phyloP scores from a whole-genome alignment of 495 filamentous ascomycete genomes.

The Hypoxylon fragiforme region DNA sequence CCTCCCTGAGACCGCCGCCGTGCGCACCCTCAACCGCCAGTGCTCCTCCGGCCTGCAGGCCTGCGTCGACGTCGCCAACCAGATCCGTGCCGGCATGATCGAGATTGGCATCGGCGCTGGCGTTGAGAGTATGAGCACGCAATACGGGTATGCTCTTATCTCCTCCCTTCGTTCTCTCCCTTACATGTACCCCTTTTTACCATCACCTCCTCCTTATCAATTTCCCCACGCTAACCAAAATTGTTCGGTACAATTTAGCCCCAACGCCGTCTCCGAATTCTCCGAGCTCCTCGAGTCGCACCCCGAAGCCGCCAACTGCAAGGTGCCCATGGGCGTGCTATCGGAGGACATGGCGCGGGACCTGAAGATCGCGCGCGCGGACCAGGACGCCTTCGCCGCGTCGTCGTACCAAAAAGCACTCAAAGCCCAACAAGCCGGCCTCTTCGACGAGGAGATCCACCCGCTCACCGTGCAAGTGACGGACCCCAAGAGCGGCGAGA shows the following conservation, averaged over 20 bases:
- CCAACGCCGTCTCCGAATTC: slow-evolving; percentile 90
- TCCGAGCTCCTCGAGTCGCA: slow-evolving; percentile 85
- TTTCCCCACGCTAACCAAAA: background rate
- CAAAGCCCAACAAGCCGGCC: slow-evolving; percentile 81
- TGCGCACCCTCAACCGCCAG: slow-evolving; percentile 87
- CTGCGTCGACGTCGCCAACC: slow-evolving; percentile 89
- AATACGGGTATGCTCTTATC: slow-evolving; percentile 81
- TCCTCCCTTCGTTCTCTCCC: no score
- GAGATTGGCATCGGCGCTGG: slow-evolving; percentile 93
- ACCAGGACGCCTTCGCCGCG: slow-evolving; percentile 90
- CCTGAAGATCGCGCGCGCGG: slow-evolving; percentile 66
- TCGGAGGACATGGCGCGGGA: slow-evolving; percentile 96
- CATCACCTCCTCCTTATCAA: background rate
- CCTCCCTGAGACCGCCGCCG: slow-evolving; percentile 79
- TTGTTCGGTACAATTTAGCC: slow-evolving; percentile 49
- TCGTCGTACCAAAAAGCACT: slow-evolving; percentile 85
- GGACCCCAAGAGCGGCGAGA: slow-evolving; percentile 89
- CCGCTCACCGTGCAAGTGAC: slow-evolving; percentile 81
- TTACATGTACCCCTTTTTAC: no score
- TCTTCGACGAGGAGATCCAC: slow-evolving; percentile 91
- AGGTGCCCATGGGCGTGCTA: slow-evolving; percentile 94
- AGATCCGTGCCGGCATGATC: slow-evolving; percentile 86
- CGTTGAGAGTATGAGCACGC: slow-evolving; percentile 94
- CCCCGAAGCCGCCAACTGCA: slow-evolving; percentile 88
- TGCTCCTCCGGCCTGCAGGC: slow-evolving; percentile 90